Conservation (phyloP, 257 asterid species). For the Handroanthus guayacan region DNA sequence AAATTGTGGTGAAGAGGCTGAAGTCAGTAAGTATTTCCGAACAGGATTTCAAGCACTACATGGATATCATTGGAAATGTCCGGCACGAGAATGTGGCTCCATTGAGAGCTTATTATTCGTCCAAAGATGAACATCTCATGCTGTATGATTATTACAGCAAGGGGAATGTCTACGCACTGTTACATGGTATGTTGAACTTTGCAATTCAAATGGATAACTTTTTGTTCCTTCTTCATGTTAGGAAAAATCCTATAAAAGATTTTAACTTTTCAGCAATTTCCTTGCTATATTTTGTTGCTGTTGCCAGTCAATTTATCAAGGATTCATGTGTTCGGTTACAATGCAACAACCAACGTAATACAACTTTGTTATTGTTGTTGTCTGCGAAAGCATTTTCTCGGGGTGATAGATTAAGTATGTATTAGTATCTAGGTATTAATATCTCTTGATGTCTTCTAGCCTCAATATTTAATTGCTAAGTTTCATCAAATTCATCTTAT, state of each 20-base stretch:
- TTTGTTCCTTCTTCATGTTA: no score
- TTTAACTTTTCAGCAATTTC: no score
- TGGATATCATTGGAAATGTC: slow-evolving; percentile 8
- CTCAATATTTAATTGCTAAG: not conserved
- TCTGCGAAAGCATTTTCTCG: not conserved
- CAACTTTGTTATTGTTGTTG: not conserved
- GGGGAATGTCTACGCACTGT: no score
- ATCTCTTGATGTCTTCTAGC: not conserved
- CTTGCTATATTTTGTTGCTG: no score
- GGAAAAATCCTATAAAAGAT: no score
- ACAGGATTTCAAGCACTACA: not conserved
- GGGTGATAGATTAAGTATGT: not conserved
- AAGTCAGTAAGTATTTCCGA: not conserved
- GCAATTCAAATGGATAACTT: not conserved
- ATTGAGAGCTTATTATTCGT: no score
- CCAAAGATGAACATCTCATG: no score
- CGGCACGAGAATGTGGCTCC: not conserved
- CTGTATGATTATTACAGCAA: no score
- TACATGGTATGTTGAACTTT: no score
- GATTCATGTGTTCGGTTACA: no score
- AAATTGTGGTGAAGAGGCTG: no score
- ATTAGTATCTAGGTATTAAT: not conserved
- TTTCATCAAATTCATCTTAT: not conserved
- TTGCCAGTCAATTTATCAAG: no score
- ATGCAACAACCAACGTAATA: not conserved